These are phyloP conservation scores for Talaromyces albobiverticillius DNA, from an alignment of 2,329 filamentous ascomycete species.

Conservation along the genomic window DNA sequence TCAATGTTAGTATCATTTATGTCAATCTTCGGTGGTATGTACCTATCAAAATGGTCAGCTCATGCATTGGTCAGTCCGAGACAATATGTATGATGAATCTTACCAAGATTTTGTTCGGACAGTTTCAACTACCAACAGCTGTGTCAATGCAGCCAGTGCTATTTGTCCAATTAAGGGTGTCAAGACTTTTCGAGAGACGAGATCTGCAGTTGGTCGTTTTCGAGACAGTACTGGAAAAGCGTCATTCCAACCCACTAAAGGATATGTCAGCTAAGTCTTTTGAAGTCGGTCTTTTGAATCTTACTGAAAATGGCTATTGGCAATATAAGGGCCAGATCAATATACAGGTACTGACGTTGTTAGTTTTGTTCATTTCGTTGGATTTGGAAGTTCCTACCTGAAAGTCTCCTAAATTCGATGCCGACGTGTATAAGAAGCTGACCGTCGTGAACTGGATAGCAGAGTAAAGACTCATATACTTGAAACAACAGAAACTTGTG, in stretches of 20 bases:
- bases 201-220: constrained; percentile 86
- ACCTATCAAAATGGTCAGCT: constrained; percentile 49
- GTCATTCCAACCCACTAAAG: constrained; percentile 84
- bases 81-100: constrained; percentile 19
- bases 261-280: constrained; percentile 2
- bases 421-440: constrained; percentile 91
- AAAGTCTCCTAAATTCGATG: constrained; percentile 93
- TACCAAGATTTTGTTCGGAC: constrained; percentile 80
- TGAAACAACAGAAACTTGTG: constrained; percentile 99
- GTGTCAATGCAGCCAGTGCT: constrained; percentile 71
- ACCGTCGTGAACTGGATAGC: constrained; percentile 99
- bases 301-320: constrained; percentile 93
- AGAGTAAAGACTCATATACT: constrained; percentile 98
- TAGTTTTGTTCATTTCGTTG: constrained; percentile 4
- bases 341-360: constrained; percentile 72
- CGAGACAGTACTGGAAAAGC: constrained; percentile 72
- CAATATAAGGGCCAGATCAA: constrained; percentile 86
- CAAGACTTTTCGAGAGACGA: constrained; percentile 90
- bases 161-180: constrained; percentile 89
- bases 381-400: constrained; percentile 54
- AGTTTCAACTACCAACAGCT: constrained; percentile 68
- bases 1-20: constrained; percentile 77
- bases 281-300: constrained; percentile 23
- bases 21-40: constrained; percentile 73
- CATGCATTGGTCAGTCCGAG: not conserved